Conservation (phyloP, 495 filamentous ascomycete genomes). For the Hyaloscypha variabilis region DNA sequence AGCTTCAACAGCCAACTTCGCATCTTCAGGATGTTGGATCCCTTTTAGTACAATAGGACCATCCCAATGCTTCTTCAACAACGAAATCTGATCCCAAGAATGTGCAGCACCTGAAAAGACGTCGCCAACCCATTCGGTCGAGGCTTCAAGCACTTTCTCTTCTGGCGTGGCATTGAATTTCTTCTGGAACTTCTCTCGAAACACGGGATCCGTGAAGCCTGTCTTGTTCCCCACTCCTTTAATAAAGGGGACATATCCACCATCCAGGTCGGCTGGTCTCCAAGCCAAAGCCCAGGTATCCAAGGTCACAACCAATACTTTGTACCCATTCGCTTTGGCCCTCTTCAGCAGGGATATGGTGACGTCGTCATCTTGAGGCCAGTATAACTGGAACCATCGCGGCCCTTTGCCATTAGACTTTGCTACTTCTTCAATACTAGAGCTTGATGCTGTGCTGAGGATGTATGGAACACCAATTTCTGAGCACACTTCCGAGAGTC, state of each 20-base stretch:
- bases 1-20: conserved; percentile 75
- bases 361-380: conserved; percentile 56
- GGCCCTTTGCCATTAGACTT: conserved; percentile 33
- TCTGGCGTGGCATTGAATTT: conserved; percentile 49
- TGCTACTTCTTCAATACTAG: conserved; percentile 44
- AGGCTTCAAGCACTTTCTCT: conserved; percentile 43
- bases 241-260: conserved; percentile 59
- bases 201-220: conserved; percentile 64
- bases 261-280: conserved; percentile 68
- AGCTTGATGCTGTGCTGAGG: conserved; percentile 48
- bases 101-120: conserved; percentile 54
- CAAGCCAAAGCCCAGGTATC: conserved; percentile 62
- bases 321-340: conserved; percentile 59
- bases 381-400: conserved; percentile 71
- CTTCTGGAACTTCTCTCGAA: conserved; percentile 55
- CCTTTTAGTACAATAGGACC: conserved; percentile 94
- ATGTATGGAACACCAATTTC: conserved; percentile 56
- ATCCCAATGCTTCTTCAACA: conserved; percentile 61
- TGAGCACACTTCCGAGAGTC: conserved; percentile 53
- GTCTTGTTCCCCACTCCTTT: conserved; percentile 45
- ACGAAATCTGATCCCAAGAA: conserved; percentile 60
- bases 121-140: conserved; percentile 48
- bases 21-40: conserved; percentile 90
- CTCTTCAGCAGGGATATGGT: conserved; percentile 63
- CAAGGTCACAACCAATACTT: conserved; percentile 61